Base-by-base conservation (phyloP, 257 asterid genomes). In the Nicotiana tabacum region DNA sequence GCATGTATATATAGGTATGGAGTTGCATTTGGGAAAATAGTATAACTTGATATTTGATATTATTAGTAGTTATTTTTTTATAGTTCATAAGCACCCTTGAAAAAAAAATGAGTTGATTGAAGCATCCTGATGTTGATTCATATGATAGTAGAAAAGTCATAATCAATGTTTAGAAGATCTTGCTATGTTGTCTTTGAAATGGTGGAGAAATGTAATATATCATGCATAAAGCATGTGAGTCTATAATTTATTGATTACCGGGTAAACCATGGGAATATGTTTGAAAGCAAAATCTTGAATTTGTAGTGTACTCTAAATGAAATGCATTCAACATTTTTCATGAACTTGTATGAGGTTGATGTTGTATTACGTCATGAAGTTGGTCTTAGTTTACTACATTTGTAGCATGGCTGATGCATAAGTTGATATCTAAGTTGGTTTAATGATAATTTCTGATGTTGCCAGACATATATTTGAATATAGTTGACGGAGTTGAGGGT, bases 321-420 rank as follows among this genome's bases (percentile, higher is more conserved):
- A 21, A 21, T 21, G 21, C 21, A 21, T 21, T 4, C 53, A 8
- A 16, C 29, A 35, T 4, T 16, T 8, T 15, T 1, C 76, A 67
- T 33, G 29, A 67, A 35, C 51, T 67, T 67, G 76, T 33, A 67
- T 67, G 76, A 67, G 76, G 51, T 67, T 67, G 76, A 67, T 67
- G 29, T 17, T 67, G 29, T 33, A 4, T 67, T 67, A 33, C 0
- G 4, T 33, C 21, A 3, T 15, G 76, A 16, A 32, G 76, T 33
- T 66, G 76, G 51, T 33, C 13, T 8, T 68, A 1, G 4, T 68
- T 68, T 68, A 18, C 77, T 68, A 18, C 9, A 35, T 68, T 68
- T 55, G 18, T 68, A 18, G 32, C 77, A 68, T 68, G 55, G 3
- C 5, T 18, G 77, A 68, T 68, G 18, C 55, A 18, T 37, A 68